Base-by-base conservation (phyloP, 2,329 filamentous ascomycete genomes). In the Colletotrichum orbiculare region DNA sequence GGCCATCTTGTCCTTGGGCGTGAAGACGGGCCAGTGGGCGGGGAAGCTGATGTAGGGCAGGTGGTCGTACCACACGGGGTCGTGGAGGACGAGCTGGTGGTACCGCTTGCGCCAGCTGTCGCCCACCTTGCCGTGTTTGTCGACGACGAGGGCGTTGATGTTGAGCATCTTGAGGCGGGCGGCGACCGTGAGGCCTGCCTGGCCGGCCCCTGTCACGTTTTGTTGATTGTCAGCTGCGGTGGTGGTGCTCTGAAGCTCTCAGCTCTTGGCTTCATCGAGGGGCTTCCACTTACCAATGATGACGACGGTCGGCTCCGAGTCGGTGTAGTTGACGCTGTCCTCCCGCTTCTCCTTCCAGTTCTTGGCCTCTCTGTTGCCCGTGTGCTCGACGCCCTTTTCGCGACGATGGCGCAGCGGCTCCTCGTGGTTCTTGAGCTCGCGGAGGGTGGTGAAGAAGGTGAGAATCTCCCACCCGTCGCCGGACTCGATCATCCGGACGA, bases 1-100 rank as follows among this genome's bases (percentile, higher is more conserved):
- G 2, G 82, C 89, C 0, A 90, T 78, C 69, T 91, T 91, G 73
- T 90, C 87, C 68, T 90, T 90, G 5, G 88, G 88, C 0, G 88
- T 90, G 74, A 89, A 91, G 15, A 89, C 74, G 0, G 89, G 88
- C 87, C 88, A 91, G 66, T 80, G 82, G 0, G 82, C 73, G 0
- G 88, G 88, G 69, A 90, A 91, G 0, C 79, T 78, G 4, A 91
- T 71, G 71, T 89, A 91, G 0, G 88, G 86, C 75, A 89, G 76
- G 70, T 86, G 82, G 53, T 84, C 82, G 66, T 79, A 83, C 79
- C 82, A 88, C 13, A 90, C 83, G 0, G 88, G 87, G 68, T 90
- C 88, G 71, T 91, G 89, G 0, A 89, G 82, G 0, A 90, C 79
- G 6, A 83, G 80, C 54, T 82, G 79, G 61, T 79, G 82, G 67